Evolutionary conservation across 176 grass and related monocot genomes (phyloP), one percentile per base, ranked within the genome.

Genomic region (Oryza nivara): DNA sequence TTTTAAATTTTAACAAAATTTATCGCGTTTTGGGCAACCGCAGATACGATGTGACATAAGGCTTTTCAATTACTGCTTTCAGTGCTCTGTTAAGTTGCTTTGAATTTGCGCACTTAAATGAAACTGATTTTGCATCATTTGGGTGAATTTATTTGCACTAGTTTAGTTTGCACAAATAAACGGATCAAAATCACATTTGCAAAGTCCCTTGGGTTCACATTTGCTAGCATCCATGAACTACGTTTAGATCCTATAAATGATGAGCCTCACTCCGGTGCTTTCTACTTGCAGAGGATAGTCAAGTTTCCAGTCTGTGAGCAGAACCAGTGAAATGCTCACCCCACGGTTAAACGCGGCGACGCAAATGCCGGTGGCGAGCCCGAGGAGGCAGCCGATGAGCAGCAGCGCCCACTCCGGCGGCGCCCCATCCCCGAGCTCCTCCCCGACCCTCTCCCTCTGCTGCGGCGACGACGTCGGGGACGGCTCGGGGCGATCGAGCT

Each of bases 331-430:
- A n/a, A 20, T 6, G 6, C 78, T 91, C 72, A 93, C 96, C 91
- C 89, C 96, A n/a, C 90, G 93, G 83, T 98, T 98, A 69, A 98
- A 98, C 11, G 96, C 89, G 2, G 96, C 96, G 17, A 98, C 96
- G 85, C 96, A 98, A 54, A 98, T 92, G 23, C 96, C 96, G 36
- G 91, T 98, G 54, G 96, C 96, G 46, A 98, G 91, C 8, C 91
- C 96, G 41, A 95, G 93, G 67, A 98, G 93, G 91, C 96, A 98
- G 23, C 96, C 93, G 65, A 98, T 95, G 73, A 98, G 93, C 84
- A 98, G 93, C 69, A 98, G 77, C 83, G 89, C 96, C 96, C 96
- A 98, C 80, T 98, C 96, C 23, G 93, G 96, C 3, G 91, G 93
- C 73, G 93, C 96, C 43, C 89, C 93, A 16, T 98, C 96, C 23